phyloP scores from a whole-genome alignment of 768 basidiomycete genomes.

The Rhizopogon rudus region DNA sequence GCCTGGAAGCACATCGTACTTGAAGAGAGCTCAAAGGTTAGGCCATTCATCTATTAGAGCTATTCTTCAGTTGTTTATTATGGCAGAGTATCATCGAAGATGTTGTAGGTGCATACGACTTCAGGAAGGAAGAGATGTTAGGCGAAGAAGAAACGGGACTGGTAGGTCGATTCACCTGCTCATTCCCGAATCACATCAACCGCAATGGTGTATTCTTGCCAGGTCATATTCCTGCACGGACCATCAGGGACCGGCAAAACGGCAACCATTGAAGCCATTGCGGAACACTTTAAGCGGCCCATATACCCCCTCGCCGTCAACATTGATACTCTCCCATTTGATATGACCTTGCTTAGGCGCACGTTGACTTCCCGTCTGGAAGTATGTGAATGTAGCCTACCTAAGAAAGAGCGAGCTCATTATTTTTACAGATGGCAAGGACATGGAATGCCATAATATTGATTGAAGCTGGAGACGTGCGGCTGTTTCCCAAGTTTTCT shows the following conservation, averaged over 20 bases:
- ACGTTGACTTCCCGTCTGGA: not conserved
- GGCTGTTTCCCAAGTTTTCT: not conserved
- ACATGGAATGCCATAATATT: not conserved
- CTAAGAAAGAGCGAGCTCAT: not conserved
- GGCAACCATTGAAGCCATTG: not conserved
- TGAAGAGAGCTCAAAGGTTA: not conserved
- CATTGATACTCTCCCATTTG: not conserved
- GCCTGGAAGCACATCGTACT: conserved; percentile 3
- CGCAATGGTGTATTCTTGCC: not conserved
- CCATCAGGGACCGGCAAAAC: conserved; percentile 99
- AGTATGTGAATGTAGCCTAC: not conserved
- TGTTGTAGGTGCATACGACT: not conserved
- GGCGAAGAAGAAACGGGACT: not conserved
- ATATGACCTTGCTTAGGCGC: not conserved
- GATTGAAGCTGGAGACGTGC: not conserved
- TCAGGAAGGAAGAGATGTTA: not conserved
- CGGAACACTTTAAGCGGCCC: not conserved
- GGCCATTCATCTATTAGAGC: too few relatives aligned
- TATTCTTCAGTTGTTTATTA: not conserved
- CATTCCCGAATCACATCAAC: not conserved
- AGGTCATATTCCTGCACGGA: conserved; percentile 90
- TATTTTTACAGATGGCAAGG: not conserved
- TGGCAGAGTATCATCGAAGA: not conserved
- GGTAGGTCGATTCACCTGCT: not conserved
- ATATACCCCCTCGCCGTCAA: not conserved